A percentile compares a stretch with the other conserved stretches of the same genome.
phyloP scores from a whole-genome alignment of 2,329 filamentous ascomycete genomes.

The Aspergillus costaricaensis region DNA sequence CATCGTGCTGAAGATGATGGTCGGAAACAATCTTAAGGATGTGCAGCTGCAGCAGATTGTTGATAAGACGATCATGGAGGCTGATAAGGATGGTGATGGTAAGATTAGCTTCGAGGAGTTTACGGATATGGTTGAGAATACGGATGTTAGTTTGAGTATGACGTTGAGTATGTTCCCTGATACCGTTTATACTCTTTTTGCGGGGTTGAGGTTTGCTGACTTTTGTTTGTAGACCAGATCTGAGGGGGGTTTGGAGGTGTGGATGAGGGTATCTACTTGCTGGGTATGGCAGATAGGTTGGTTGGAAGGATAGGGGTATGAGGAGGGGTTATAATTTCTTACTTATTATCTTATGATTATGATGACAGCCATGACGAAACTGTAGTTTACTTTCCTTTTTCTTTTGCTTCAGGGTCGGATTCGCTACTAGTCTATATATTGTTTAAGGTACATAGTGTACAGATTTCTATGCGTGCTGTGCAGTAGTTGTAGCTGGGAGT shows the following conservation, averaged over 20 bases:
- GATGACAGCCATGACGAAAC: not conserved
- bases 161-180: constrained; percentile 57
- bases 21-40: constrained; percentile 97
- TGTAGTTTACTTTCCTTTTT: not conserved
- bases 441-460: too few species aligned
- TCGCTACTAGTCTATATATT: not conserved
- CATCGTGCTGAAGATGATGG: constrained; percentile 99
- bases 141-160: constrained; percentile 70
- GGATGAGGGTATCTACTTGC: not conserved
- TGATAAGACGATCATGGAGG: constrained; percentile 99
- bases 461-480: too few species aligned
- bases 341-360: not conserved
- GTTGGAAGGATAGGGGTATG: not conserved
- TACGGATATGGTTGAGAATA: constrained; percentile 97
- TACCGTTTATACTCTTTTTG: too few species aligned
- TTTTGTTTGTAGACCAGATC: constrained; percentile 2
- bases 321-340: not conserved
- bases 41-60: constrained; percentile 98
- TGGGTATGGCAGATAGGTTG: not conserved
- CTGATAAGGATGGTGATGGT: constrained; percentile 90
- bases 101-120: constrained; percentile 99
- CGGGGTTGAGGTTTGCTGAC: not conserved
- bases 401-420: not conserved
- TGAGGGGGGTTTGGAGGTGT: not conserved
- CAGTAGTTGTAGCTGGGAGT: too few species aligned